These are phyloP conservation scores for Auxenochlorella pyrenoidosa DNA, from an alignment of 139 green algal species.

Conservation along the genomic window DNA sequence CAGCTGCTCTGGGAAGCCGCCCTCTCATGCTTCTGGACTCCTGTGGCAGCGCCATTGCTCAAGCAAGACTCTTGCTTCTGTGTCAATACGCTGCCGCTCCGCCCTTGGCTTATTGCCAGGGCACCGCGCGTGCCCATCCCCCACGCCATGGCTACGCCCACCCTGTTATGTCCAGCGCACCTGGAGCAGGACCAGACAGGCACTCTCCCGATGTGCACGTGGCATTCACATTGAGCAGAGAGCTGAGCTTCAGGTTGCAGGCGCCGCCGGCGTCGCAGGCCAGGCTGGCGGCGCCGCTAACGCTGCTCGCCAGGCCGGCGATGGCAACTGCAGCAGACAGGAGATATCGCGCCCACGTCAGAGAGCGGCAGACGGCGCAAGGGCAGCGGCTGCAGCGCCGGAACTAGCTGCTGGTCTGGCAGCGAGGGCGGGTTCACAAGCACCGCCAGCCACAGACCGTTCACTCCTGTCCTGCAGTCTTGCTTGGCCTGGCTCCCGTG, in stretches of 20 bases:
- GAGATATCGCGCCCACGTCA: neutral
- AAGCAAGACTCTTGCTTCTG: too few species aligned
- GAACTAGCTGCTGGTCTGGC: neutral
- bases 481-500: too few species aligned
- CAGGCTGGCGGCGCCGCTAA: constrained; percentile 24
- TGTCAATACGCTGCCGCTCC: too few species aligned
- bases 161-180: too few species aligned
- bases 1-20: too few species aligned
- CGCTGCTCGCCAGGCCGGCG: constrained; percentile 4
- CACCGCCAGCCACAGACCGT: neutral
- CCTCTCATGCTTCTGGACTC: too few species aligned
- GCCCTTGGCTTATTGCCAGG: too few species aligned
- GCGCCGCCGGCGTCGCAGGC: neutral
- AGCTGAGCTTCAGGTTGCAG: constrained; percentile 29
- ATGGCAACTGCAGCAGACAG: constrained; percentile 26
- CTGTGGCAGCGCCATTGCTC: too few species aligned
- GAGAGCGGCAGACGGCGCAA: neutral
- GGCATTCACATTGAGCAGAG: constrained; percentile 28
- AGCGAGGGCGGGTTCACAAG: neutral
- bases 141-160: too few species aligned
- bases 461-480: too few species aligned
- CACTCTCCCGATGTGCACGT: constrained; percentile 29
- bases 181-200: neutral
- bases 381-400: neutral
- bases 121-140: too few species aligned